These are phyloP conservation scores for Paramecium pentaurelia DNA, from an alignment of 73 alveolate species.

Conservation along the genomic window DNA sequence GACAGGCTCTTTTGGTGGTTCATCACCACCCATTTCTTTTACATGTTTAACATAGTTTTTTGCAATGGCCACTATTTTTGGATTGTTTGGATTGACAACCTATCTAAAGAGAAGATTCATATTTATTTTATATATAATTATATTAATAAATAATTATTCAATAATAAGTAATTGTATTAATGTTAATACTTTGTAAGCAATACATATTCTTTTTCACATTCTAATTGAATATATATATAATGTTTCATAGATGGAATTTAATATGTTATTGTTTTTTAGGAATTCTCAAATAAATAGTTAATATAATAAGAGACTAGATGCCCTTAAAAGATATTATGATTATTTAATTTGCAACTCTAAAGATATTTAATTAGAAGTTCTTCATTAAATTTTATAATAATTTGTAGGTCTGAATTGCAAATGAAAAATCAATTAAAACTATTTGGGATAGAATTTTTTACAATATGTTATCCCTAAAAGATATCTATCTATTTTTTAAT, in stretches of 20 bases:
- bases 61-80: slow-evolving; percentile 76
- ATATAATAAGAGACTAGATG: neutral
- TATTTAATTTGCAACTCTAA: neutral
- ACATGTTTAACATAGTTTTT: slow-evolving; percentile 80
- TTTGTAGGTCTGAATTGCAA: neutral
- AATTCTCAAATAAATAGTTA: neutral
- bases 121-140: neutral
- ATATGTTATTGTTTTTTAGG: neutral
- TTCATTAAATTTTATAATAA: neutral
- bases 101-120: slow-evolving; percentile 3
- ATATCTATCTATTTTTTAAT: neutral
- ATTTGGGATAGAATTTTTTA: neutral
- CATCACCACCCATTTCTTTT: slow-evolving; percentile 72
- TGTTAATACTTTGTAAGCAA: no score
- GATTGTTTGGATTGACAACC: slow-evolving; percentile 8
- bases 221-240: neutral
- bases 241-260: neutral
- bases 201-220: no score
- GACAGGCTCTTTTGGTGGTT: slow-evolving; percentile 77
- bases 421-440: neutral
- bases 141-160: neutral
- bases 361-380: neutral
- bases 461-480: neutral
- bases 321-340: neutral
- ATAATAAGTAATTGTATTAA: neutral